These are phyloP conservation scores for Phlebiopsis gigantea DNA, from an alignment of 768 basidiomycete genomes.

Conservation along the genomic window DNA sequence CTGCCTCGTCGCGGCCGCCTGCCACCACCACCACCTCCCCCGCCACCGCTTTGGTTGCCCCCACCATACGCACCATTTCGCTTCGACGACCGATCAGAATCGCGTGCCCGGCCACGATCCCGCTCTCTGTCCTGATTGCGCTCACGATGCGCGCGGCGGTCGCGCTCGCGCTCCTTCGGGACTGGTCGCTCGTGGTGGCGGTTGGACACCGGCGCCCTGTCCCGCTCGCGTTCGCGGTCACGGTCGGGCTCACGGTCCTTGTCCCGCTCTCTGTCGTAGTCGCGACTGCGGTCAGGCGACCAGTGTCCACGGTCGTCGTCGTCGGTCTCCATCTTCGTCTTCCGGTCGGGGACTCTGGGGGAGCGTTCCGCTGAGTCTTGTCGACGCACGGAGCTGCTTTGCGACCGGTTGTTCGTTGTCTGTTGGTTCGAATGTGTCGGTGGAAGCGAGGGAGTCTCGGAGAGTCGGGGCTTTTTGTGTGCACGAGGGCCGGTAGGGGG, in stretches of 20 bases:
- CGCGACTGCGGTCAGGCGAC: constrained; percentile 29
- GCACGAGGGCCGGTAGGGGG: constrained; percentile 79
- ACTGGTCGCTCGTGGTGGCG: constrained; percentile 30
- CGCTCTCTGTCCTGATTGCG: constrained; percentile 33
- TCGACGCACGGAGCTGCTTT: constrained; percentile 16
- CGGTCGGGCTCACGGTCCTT: constrained; percentile 29
- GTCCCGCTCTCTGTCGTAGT: constrained; percentile 30
- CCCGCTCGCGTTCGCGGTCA: constrained; percentile 32
- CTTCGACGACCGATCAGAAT: constrained; percentile 30
- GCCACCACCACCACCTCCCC: constrained; percentile 25
- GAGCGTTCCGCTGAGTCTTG: constrained; percentile 20
- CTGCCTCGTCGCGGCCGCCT: constrained; percentile 31
- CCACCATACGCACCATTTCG: constrained; percentile 40
- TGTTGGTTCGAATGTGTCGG: constrained; percentile 12
- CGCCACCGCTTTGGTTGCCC: constrained; percentile 30
- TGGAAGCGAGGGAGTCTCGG: constrained; percentile 35
- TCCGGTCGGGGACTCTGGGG: constrained; percentile 17
- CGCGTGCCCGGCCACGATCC: constrained; percentile 31
- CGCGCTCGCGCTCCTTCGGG: constrained; percentile 33
- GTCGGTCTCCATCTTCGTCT: constrained; percentile 40
- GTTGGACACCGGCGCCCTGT: constrained; percentile 34
- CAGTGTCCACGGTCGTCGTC: constrained; percentile 44
- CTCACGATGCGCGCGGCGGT: constrained; percentile 30
- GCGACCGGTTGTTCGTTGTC: constrained; percentile 12
- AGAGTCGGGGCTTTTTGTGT: constrained; percentile 73